Evolutionary conservation across 2,329 filamentous ascomycete species (phyloP).

Genomic region (Nemania bipapillata): DNA sequence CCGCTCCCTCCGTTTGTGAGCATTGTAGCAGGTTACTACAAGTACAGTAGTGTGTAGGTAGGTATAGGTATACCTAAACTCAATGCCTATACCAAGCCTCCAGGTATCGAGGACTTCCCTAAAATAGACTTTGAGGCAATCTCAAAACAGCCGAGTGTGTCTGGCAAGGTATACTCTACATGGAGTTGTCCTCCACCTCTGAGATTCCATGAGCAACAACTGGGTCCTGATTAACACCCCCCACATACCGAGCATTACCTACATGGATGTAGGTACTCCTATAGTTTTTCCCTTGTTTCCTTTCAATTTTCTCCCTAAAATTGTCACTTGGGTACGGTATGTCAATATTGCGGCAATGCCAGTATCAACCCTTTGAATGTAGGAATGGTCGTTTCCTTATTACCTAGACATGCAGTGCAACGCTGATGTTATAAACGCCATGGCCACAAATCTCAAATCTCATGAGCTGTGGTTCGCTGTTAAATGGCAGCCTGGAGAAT

Average conservation of each 20-base stretch:
- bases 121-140: slow-evolving; percentile 13
- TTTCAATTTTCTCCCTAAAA: neutral
- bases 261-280: no score
- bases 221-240: neutral
- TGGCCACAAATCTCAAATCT: slow-evolving; percentile 4
- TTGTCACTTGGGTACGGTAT: neutral
- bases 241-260: no score
- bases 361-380: neutral
- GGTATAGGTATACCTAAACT: neutral
- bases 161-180: slow-evolving; percentile 11
- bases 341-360: slow-evolving; percentile 21
- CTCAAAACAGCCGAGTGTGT: neutral
- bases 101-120: slow-evolving; percentile 14
- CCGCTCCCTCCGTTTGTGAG: no score
- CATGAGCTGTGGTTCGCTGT: slow-evolving; percentile 23
- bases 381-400: neutral
- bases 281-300: neutral
- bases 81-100: neutral
- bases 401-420: neutral
- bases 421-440: neutral
- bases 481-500: slow-evolving; percentile 36
- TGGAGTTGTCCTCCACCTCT: neutral
- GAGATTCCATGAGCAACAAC: no score
- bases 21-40: no score
- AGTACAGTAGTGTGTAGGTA: no score